phyloP scores from a whole-genome alignment of 495 filamentous ascomycete species.

The Penicillium canescens region DNA sequence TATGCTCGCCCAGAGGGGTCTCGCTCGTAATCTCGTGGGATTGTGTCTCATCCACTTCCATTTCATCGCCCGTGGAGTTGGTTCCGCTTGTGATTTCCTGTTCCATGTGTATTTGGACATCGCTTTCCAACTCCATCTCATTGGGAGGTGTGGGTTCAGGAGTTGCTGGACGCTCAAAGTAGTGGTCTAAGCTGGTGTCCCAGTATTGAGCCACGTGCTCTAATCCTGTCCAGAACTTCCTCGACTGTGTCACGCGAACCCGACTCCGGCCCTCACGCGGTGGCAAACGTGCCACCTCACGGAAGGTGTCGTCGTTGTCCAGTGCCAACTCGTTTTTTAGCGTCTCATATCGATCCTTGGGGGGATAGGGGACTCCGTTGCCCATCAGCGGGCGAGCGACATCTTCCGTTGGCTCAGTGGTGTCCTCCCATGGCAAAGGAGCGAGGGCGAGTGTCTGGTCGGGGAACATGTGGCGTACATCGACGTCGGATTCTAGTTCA shows the following conservation, averaged over 20 bases:
- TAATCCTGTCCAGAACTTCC: constrained; percentile 61
- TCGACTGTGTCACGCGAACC: constrained; percentile 53
- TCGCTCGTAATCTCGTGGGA: neutral
- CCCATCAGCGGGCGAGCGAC: constrained; percentile 36
- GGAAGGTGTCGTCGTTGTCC: constrained; percentile 59
- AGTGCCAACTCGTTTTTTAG: constrained; percentile 51
- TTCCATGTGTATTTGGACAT: constrained; percentile 1
- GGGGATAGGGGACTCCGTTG: constrained; percentile 51
- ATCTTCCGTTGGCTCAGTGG: constrained; percentile 21
- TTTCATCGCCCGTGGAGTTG: constrained; percentile 17
- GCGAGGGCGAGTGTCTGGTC: constrained; percentile 40
- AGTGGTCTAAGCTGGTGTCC: constrained; percentile 60
- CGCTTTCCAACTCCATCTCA: constrained; percentile 23
- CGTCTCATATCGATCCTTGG: constrained; percentile 47
- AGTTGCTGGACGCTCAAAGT: constrained; percentile 42
- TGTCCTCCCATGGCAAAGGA: constrained; percentile 48
- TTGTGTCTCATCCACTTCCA: constrained; percentile 36
- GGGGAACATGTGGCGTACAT: constrained; percentile 47
- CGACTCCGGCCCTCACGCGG: constrained; percentile 40
- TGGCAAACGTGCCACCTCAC: constrained; percentile 46
- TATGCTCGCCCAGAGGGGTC: neutral
- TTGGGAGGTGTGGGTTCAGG: constrained; percentile 22
- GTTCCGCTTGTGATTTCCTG: neutral
- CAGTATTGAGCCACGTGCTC: constrained; percentile 63
- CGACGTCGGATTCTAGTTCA: constrained; percentile 40